These are phyloP conservation scores for Adiantum capillusveneris DNA, from an alignment of 75 land plant species.

Conservation along the genomic window DNA sequence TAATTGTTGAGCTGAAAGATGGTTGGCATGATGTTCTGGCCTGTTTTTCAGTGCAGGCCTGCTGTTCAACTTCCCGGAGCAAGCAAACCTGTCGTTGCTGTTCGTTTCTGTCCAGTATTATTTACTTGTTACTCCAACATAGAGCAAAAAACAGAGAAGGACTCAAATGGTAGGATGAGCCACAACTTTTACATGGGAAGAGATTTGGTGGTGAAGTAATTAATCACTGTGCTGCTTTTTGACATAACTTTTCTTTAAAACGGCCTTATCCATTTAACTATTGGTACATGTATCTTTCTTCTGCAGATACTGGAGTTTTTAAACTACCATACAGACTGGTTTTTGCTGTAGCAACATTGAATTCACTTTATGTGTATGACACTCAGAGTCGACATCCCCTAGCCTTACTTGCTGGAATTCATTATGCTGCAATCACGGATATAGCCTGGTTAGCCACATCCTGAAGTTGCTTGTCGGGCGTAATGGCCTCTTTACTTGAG, in stretches of 20 bases:
- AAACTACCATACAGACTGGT: conserved; percentile 84
- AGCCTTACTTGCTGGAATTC: conserved; percentile 83
- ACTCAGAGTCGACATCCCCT: conserved; percentile 68
- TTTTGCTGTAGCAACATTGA: conserved; percentile 90
- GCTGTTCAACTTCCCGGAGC: conserved; percentile 72
- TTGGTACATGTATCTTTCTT: too few species aligned
- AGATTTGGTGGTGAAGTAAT: background rate
- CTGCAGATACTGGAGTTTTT: conserved; percentile 45
- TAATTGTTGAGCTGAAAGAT: too few species aligned
- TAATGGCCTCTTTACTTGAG: background rate
- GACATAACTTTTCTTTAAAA: too few species aligned
- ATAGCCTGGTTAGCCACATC: conserved; percentile 64
- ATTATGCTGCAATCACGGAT: conserved; percentile 94
- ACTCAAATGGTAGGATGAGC: background rate
- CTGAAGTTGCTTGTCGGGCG: background rate
- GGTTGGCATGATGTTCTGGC: background rate
- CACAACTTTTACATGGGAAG: background rate
- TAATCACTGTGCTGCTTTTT: background rate
- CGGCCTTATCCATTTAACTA: background rate
- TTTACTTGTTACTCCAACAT: conserved; percentile 38
- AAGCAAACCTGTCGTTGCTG: conserved; percentile 71
- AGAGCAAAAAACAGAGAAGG: background rate
- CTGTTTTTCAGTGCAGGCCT: conserved; percentile 47
- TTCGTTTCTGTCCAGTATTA: conserved; percentile 77
- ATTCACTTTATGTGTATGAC: conserved; percentile 84